Conservation (phyloP, 2,329 filamentous ascomycete species). For the Fusarium sp. region DNA sequence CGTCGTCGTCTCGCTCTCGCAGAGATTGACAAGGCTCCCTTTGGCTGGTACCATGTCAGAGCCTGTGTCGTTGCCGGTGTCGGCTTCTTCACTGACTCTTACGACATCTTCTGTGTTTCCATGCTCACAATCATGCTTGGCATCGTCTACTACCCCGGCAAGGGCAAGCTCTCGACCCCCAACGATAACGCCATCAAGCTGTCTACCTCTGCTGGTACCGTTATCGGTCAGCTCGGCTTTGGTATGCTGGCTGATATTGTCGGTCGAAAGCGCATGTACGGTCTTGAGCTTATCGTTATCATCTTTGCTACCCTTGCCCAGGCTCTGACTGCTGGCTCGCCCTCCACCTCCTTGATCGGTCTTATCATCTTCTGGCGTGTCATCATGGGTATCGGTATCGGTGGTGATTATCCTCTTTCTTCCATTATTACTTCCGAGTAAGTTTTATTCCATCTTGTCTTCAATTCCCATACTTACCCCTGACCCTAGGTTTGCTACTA, state of each 20-base stretch:
- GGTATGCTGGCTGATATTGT: slow-evolving; percentile 82
- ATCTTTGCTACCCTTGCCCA: slow-evolving; percentile 83
- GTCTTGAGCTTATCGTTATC: slow-evolving; percentile 82
- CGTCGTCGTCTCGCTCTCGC: slow-evolving; percentile 82
- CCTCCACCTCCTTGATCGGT: slow-evolving; percentile 71
- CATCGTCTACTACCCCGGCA: slow-evolving; percentile 76
- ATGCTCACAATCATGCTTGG: slow-evolving; percentile 81
- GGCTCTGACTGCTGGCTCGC: slow-evolving; percentile 72
- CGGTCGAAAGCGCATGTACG: slow-evolving; percentile 79
- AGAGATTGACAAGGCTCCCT: slow-evolving; percentile 84
- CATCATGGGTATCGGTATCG: slow-evolving; percentile 67
- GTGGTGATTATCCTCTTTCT: slow-evolving; percentile 80
- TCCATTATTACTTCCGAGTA: slow-evolving; percentile 88
- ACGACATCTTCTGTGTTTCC: slow-evolving; percentile 84
- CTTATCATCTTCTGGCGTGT: slow-evolving; percentile 85
- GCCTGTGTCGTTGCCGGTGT: slow-evolving; percentile 83
- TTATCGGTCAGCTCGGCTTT: slow-evolving; percentile 83
- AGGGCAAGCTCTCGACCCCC: slow-evolving; percentile 70
- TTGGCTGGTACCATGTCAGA: slow-evolving; percentile 86
- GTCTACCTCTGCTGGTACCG: slow-evolving; percentile 84
- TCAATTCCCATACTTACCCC: neutral
- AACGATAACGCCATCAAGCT: slow-evolving; percentile 89
- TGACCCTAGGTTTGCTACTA: slow-evolving; percentile 72
- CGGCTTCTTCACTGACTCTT: slow-evolving; percentile 90
- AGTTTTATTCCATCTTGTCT: slow-evolving; percentile 10